Conservation (phyloP, 2,329 filamentous ascomycete species). For the Aspergillus persii region DNA sequence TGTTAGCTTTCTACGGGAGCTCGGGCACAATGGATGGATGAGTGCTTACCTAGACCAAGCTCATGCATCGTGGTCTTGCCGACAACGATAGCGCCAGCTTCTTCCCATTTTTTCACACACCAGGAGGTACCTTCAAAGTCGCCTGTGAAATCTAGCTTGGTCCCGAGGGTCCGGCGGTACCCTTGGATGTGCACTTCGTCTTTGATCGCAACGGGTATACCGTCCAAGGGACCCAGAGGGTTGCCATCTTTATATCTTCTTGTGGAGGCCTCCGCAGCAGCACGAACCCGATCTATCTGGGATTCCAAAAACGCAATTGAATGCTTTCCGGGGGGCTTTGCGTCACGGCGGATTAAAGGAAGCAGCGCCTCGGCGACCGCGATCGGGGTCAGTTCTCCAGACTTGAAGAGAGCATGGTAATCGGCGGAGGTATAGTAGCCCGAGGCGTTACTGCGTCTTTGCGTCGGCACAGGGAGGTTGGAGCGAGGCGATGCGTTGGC, state of each 20-base stretch:
- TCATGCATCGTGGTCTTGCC: constrained; percentile 81
- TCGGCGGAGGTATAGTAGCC: constrained; percentile 71
- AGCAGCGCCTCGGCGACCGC: constrained; percentile 70
- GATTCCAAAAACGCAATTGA: constrained; percentile 71
- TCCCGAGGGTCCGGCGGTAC: constrained; percentile 66
- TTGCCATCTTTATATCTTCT: constrained; percentile 66
- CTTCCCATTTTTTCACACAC: constrained; percentile 69
- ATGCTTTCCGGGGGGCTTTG: constrained; percentile 57
- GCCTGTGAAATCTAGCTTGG: constrained; percentile 57
- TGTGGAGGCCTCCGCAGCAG: constrained; percentile 71
- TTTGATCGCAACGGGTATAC: constrained; percentile 79
- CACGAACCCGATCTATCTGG: constrained; percentile 60
- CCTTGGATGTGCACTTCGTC: constrained; percentile 73
- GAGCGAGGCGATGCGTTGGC: constrained; percentile 15
- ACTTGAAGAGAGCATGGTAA: constrained; percentile 72
- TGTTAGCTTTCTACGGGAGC: not conserved
- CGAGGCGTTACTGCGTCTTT: constrained; percentile 32
- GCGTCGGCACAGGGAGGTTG: constrained; percentile 28
- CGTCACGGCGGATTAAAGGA: constrained; percentile 64
- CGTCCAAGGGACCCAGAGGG: constrained; percentile 69
- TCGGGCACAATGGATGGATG: not conserved
- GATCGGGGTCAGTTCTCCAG: constrained; percentile 67
- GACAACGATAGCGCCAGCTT: constrained; percentile 71
- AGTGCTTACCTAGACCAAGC: constrained; percentile 62
- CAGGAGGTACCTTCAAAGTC: constrained; percentile 59